Evolutionary conservation across 2,329 filamentous ascomycete genomes (phyloP).

Genomic region (Pyricularia sp.): DNA sequence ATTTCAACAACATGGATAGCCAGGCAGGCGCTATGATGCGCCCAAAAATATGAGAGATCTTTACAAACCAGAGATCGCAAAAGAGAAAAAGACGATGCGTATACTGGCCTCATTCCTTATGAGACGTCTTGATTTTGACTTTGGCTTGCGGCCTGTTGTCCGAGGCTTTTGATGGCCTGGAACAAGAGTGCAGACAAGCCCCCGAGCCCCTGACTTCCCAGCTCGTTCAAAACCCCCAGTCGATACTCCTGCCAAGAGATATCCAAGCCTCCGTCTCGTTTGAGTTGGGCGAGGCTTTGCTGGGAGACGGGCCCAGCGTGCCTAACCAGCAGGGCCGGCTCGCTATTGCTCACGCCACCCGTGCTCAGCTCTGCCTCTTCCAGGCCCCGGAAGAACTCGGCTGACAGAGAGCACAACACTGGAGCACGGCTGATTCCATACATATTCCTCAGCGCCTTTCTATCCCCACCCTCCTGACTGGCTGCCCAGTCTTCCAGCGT

Average conservation of each 20-base stretch:
- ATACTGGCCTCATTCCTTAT: neutral
- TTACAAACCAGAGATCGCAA: neutral
- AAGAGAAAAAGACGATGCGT: neutral
- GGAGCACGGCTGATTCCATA: constrained; percentile 34
- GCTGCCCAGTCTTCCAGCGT: constrained; percentile 1
- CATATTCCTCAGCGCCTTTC: neutral
- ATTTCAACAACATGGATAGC: neutral
- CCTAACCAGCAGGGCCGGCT: constrained; percentile 20
- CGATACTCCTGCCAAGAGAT: constrained; percentile 68
- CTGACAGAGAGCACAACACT: constrained; percentile 44
- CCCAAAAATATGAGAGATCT: neutral
- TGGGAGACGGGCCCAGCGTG: constrained; percentile 65
- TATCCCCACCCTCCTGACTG: neutral
- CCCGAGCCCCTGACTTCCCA: constrained; percentile 53
- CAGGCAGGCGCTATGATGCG: neutral
- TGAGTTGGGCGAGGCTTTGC: constrained; percentile 52
- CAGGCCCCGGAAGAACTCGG: constrained; percentile 42
- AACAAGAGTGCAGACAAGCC: constrained; percentile 68
- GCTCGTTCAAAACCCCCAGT: constrained; percentile 57
- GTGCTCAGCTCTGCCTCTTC: constrained; percentile 43
- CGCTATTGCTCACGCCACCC: constrained; percentile 14
- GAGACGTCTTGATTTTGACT: neutral
- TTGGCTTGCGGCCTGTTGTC: neutral
- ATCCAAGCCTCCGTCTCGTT: constrained; percentile 53
- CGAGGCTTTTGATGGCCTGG: constrained; percentile 68